Evolutionary conservation across 805 yeast genomes (phyloP), one percentile per base, ranked within the genome.

Genomic region (Metschnikowia hibisci): DNA sequence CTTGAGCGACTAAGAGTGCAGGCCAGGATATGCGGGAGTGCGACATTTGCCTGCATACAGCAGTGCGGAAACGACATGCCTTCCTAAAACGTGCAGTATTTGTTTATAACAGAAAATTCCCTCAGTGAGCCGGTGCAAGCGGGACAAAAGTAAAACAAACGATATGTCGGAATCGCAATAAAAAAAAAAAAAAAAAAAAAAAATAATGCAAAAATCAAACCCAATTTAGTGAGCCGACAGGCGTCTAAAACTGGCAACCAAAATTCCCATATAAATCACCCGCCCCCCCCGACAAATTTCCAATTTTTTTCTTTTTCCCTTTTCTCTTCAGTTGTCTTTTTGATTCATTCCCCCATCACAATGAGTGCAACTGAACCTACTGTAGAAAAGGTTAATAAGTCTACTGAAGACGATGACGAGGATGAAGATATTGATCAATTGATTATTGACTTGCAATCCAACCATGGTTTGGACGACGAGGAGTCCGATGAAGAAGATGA

Each of bases 391-490:
- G 76, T 69, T 54, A 67, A 57, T 52, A 71, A 71, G 67, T 64
- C 69, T 71, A 78, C 72, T 45, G 74, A 76, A 47, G 76, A 74
- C 51, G 76, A 69, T 48, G 52, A 48, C 11, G 80, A 74, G 55
- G 81, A 70, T 36, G 83, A 70, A 45, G 80, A 73, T 44, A 77
- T 73, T 44, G 81, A 71, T 55, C 85, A 81, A 64, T 78, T 83
- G 66, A 78, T 83, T 58, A 75, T 78, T 52, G 96, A 87, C 61
- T 75, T 88, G 60, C 95, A 87, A 72, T 80, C 85, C 53, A 70
- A 81, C 67, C 74, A 73, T 53, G 80, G 76, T 55, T 60, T 52
- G 41, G 61, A 53, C 22, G 56, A 53, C 34, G 48, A 43, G 13
- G 55, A 52, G 34, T 44, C 42, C n/a, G 62, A 52, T 30, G 71